Percentiles rank a stretch among this genome's conserved stretches.
Conservation (phyloP, 2,329 filamentous ascomycete genomes). For the Aureobasidium sp. region DNA sequence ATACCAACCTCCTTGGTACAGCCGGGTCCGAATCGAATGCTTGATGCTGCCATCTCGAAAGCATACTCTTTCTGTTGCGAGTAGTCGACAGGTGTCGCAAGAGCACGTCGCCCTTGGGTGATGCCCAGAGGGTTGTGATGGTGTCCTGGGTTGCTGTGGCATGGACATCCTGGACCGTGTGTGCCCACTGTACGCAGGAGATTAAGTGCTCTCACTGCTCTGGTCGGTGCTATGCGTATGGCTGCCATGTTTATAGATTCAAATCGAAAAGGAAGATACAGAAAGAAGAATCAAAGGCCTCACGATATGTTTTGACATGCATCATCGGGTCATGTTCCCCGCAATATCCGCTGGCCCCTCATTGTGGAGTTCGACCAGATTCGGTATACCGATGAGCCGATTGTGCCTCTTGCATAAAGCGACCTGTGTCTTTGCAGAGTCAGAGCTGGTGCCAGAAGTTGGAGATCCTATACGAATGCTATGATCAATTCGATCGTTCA, state of each 20-base stretch:
- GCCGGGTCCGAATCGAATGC: slow-evolving; percentile 88
- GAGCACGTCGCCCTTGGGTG: slow-evolving; percentile 50
- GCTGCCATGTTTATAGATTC: slow-evolving; percentile 26
- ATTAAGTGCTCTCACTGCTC: slow-evolving; percentile 56
- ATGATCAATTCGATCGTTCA: not conserved
- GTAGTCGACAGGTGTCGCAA: slow-evolving; percentile 71
- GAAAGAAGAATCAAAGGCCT: not conserved
- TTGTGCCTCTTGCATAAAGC: not conserved
- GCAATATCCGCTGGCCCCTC: not conserved
- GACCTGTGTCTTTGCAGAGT: not conserved
- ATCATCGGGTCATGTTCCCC: not conserved
- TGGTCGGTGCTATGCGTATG: slow-evolving; percentile 37
- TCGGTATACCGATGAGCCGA: slow-evolving; percentile 5
- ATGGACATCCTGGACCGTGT: slow-evolving; percentile 82
- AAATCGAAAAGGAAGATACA: not conserved
- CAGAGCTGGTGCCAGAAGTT: not conserved
- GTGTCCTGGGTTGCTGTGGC: slow-evolving; percentile 80
- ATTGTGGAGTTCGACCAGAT: not conserved
- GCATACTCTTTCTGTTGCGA: slow-evolving; percentile 86
- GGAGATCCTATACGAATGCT: not conserved
- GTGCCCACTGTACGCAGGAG: slow-evolving; percentile 82
- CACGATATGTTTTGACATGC: slow-evolving; percentile 6
- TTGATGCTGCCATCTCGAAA: slow-evolving; percentile 96
- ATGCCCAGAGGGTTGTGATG: slow-evolving; percentile 52
- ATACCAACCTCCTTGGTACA: slow-evolving; percentile 95